Conservation (phyloP, 192 early-diverging fungal genomes). For the Rhizophagus clarus region DNA sequence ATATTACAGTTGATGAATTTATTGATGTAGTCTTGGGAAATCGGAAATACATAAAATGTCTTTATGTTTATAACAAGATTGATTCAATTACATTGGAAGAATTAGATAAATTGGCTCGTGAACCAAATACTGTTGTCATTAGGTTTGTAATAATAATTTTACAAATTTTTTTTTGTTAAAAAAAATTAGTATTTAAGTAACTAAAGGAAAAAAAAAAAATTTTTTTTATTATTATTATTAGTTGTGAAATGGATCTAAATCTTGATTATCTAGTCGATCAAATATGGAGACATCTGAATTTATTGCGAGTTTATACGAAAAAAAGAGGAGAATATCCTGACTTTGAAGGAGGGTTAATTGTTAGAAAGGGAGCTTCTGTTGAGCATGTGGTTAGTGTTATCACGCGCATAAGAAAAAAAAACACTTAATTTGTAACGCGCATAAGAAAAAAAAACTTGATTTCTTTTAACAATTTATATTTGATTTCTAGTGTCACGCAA, state of each 20-base stretch:
- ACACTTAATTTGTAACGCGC: too few relatives aligned
- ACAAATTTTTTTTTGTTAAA: too few relatives aligned
- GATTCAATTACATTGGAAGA: slow-evolving; percentile 96
- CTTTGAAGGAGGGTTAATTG: slow-evolving; percentile 88
- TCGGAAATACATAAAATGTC: slow-evolving; percentile 92
- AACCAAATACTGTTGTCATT: slow-evolving; percentile 89
- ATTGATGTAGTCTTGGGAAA: slow-evolving; percentile 99
- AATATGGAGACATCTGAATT: slow-evolving; percentile 86
- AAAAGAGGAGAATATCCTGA: slow-evolving; percentile 93
- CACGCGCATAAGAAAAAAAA: background rate
- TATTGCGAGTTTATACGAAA: slow-evolving; percentile 97
- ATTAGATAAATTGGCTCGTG: slow-evolving; percentile 87
- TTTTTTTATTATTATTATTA: slow-evolving; percentile 25
- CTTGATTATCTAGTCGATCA: slow-evolving; percentile 87
- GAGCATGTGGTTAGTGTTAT: slow-evolving; percentile 65
- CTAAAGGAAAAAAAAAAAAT: too few relatives aligned
- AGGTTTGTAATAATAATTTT: slow-evolving; percentile 20
- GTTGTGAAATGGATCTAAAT: slow-evolving; percentile 91
- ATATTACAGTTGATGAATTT: slow-evolving; percentile 95
- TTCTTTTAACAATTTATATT: too few relatives aligned
- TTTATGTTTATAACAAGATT: slow-evolving; percentile 98
- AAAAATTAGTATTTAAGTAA: background rate
- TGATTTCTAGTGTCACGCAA: slow-evolving; percentile 63
- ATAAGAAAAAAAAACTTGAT: too few relatives aligned
- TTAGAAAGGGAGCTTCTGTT: slow-evolving; percentile 77